Base-by-base conservation (phyloP, 768 basidiomycete genomes). In the Hysterangium stoloniferum region DNA sequence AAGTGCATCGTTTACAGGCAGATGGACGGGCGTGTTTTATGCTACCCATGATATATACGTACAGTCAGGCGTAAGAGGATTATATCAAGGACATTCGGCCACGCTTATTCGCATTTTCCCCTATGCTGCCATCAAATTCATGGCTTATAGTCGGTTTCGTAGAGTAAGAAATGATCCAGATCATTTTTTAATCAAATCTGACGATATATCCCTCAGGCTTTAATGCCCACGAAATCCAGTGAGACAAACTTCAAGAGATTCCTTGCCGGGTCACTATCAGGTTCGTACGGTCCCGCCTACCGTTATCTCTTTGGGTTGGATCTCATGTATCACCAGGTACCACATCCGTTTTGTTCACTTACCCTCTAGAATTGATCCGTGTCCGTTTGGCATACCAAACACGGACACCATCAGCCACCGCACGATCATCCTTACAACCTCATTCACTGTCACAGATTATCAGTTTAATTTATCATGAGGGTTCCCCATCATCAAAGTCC, bases 71-170 rank as follows among this genome's bases (percentile, higher is more conserved):
- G 52, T 82, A 11, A 74, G 84, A 46, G 94, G 93, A 0, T 73
- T 98, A 33, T 82, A 95, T 53, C 94, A 96, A 73, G 96, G 96
- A 6, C 96, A 99, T 66, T 93, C 93, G 12, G 88, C 91, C 29
- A 99, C 96, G 3, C 75, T 99, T 44, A 68, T 96, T 41, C 82
- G 96, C 52, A 85, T 97, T 59, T 95, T 96, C 64, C 96, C 96
- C 6, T 97, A 98, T 61, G 96, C 96, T 25, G 90, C 84, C 53
- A 87, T 98, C 67, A 96, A 94, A 66, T 99, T 92, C 62, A 92
- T 97, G 84, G 80, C 87, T 4, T 99, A 97, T 63, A 95, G 97
- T 65, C 80, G 88, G 63, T 71, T 87, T 51, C 86, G 89, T 66
- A 62, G 78, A 55, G 90, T 94, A 57, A 61, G 74, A 50, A 31